Evolutionary conservation across 2,329 filamentous ascomycete species (phyloP).

Genomic region (Juglanconis juglandina): DNA sequence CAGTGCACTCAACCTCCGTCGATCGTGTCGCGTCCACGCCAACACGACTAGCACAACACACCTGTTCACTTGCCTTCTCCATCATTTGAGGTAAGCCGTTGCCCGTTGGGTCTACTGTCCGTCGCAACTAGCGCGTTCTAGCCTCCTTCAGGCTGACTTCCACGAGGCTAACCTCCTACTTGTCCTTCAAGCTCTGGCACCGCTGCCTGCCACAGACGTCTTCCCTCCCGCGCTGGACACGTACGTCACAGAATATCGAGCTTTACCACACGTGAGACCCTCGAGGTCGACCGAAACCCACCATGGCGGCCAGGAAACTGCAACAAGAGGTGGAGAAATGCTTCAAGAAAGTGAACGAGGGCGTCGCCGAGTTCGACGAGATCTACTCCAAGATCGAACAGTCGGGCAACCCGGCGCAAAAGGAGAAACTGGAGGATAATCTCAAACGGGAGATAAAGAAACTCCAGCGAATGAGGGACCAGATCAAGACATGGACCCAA

Average conservation of each 20-base stretch:
- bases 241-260: not conserved
- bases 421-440: slow-evolving; percentile 97
- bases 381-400: slow-evolving; percentile 98
- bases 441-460: slow-evolving; percentile 99
- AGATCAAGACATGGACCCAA: slow-evolving; percentile 99
- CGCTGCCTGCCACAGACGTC: not conserved
- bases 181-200: not conserved
- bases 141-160: not conserved
- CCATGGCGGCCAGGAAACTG: slow-evolving; percentile 92
- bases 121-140: not conserved
- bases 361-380: slow-evolving; percentile 83
- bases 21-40: not conserved
- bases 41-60: not conserved
- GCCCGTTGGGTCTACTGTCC: not conserved
- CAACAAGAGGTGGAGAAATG: slow-evolving; percentile 98
- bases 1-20: not conserved
- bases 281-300: slow-evolving; percentile 28
- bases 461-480: slow-evolving; percentile 91
- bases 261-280: not conserved
- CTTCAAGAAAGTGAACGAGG: slow-evolving; percentile 97
- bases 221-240: not conserved
- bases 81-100: not conserved
- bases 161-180: not conserved
- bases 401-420: slow-evolving; percentile 87
- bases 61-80: not conserved